These are phyloP conservation scores for Pestalotiopsis sp. DNA, from an alignment of 2,329 filamentous ascomycete species.

Conservation along the genomic window DNA sequence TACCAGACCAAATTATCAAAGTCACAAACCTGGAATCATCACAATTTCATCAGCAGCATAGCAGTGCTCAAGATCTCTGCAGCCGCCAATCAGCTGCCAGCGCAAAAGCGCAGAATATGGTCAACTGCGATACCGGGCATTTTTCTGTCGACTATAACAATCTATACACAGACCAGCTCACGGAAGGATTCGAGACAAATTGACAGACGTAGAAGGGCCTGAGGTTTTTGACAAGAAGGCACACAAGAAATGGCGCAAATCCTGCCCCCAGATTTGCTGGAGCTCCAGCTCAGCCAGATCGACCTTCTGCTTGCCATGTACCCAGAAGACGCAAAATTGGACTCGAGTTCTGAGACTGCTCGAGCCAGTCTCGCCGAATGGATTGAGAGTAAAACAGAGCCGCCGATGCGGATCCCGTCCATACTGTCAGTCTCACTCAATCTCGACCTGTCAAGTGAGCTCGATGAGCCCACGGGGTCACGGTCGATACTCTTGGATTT, in stretches of 20 bases:
- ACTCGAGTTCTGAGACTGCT: slow-evolving; percentile 17
- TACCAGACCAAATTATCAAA: background rate
- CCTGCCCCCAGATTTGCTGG: slow-evolving; percentile 46
- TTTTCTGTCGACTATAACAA: background rate
- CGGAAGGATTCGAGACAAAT: background rate
- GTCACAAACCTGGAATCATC: background rate
- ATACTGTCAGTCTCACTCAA: slow-evolving; percentile 22
- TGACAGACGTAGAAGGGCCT: background rate
- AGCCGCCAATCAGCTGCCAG: background rate
- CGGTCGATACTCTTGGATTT: slow-evolving; percentile 36
- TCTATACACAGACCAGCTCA: background rate
- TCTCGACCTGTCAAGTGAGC: slow-evolving; percentile 26
- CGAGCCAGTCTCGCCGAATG: background rate
- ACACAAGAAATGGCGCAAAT: background rate
- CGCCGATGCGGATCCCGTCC: background rate
- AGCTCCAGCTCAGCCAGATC: slow-evolving; percentile 49
- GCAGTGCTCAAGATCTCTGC: background rate
- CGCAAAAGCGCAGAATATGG: background rate
- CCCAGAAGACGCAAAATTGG: slow-evolving; percentile 37
- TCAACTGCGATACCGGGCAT: background rate
- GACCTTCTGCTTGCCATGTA: slow-evolving; percentile 59
- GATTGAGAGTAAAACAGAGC: background rate
- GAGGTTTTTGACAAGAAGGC: no score
- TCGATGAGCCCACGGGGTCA: background rate
- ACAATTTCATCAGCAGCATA: background rate